Evolutionary conservation across 2,329 filamentous ascomycete genomes (phyloP).

Genomic region (Cercospora sp.): DNA sequence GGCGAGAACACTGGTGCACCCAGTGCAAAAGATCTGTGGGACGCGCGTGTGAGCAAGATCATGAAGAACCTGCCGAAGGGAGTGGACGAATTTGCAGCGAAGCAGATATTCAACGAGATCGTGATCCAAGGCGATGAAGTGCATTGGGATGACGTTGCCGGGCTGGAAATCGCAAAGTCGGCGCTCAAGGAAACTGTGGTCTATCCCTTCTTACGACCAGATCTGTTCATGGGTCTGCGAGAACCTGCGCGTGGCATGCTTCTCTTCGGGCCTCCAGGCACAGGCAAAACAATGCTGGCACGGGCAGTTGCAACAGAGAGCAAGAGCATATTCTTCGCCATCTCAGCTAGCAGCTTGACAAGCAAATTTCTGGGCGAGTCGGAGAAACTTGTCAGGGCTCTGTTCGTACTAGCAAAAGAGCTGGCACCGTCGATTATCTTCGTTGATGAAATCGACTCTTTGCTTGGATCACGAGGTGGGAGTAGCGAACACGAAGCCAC

Average conservation of each 20-base stretch:
- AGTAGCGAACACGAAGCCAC: constrained; percentile 91
- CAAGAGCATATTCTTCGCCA: constrained; percentile 93
- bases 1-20: constrained; percentile 35
- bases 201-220: constrained; percentile 91
- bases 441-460: constrained; percentile 94
- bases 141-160: constrained; percentile 90
- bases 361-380: constrained; percentile 96
- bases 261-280: constrained; percentile 94
- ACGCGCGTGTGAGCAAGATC: constrained; percentile 63
- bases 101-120: constrained; percentile 94
- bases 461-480: constrained; percentile 80
- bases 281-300: constrained; percentile 97
- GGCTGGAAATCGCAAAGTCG: constrained; percentile 84
- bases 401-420: constrained; percentile 85
- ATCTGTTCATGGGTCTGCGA: constrained; percentile 91
- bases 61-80: constrained; percentile 78
- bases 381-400: constrained; percentile 89
- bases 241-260: constrained; percentile 95
- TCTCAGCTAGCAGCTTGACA: constrained; percentile 89
- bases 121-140: constrained; percentile 93
- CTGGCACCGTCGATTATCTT: constrained; percentile 96
- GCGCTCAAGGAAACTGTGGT: constrained; percentile 94
- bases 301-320: constrained; percentile 93
- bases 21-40: constrained; percentile 55
- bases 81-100: constrained; percentile 78